A percentile compares a stretch with the other conserved stretches of the same genome.
These are phyloP conservation scores for Alopecurus myosuroides DNA, from an alignment of 176 grass and related monocot species.

Conservation along the genomic window DNA sequence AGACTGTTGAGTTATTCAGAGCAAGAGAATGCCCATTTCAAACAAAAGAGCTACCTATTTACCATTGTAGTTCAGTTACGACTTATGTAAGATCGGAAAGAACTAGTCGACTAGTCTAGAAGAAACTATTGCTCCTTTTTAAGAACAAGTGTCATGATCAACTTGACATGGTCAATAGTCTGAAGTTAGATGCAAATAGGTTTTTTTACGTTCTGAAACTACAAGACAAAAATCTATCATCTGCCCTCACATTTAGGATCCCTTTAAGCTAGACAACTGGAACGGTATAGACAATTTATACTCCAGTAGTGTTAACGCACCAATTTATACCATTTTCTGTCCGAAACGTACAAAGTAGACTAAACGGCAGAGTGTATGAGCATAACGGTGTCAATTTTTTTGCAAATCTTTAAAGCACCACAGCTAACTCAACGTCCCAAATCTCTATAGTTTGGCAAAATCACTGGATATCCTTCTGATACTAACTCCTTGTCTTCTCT, in stretches of 20 bases:
- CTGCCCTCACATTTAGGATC: background rate
- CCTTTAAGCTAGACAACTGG: background rate
- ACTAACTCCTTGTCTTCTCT: background rate
- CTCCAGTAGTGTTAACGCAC: background rate
- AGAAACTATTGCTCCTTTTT: background rate
- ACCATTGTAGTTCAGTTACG: background rate
- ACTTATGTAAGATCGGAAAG: background rate
- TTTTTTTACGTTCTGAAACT: background rate
- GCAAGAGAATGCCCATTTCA: background rate
- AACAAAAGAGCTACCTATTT: background rate
- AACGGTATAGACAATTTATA: background rate
- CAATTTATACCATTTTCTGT: background rate
- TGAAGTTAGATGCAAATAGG: background rate
- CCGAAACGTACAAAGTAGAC: background rate
- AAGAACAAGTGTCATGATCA: background rate
- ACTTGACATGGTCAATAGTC: background rate
- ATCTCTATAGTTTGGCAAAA: too few relatives aligned
- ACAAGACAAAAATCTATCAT: background rate
- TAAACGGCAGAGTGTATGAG: background rate
- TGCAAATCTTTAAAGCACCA: too few relatives aligned
- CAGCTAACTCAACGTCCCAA: too few relatives aligned
- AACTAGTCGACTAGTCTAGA: background rate
- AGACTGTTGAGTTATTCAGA: slow-evolving; percentile 3
- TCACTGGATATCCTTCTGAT: background rate
- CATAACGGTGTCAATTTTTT: background rate